Percentiles rank a stretch among this genome's conserved stretches.
phyloP scores from a whole-genome alignment of 257 asterid genomes.

The Fraxinus cuspidata region DNA sequence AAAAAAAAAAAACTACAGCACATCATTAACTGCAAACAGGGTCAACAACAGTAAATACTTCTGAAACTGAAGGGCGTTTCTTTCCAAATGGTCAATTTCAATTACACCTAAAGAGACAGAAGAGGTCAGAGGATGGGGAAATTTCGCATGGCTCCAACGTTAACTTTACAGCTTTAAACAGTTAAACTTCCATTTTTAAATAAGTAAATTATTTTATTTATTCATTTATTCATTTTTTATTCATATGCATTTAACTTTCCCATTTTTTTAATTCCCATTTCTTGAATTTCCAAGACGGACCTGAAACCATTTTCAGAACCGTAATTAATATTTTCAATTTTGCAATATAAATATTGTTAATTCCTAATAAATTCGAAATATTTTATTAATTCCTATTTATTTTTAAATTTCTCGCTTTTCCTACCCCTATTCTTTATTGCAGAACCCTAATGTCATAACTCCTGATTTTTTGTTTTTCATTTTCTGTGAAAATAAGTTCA shows the following conservation, averaged over 20 bases:
- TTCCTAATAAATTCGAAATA: conserved; percentile 40
- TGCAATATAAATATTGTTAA: conserved; percentile 61
- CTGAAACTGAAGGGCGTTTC: conserved; percentile 34
- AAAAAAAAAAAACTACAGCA: background rate
- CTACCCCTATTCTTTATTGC: conserved; percentile 38
- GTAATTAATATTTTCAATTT: conserved; percentile 71
- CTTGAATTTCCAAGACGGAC: conserved; percentile 85
- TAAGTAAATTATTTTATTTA: conserved; percentile 27
- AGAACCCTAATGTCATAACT: conserved; percentile 64
- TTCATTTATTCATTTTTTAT: conserved; percentile 33
- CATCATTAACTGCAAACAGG: conserved; percentile 11
- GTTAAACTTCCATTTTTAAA: conserved; percentile 43
- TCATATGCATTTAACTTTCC: conserved; percentile 49
- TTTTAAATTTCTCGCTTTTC: conserved; percentile 42
- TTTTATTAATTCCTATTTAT: conserved; percentile 39
- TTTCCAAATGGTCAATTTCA: conserved; percentile 45
- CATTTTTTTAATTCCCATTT: conserved; percentile 45
- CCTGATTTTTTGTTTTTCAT: conserved; percentile 14
- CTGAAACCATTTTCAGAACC: conserved; percentile 85
- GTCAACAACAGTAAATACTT: conserved; percentile 47
- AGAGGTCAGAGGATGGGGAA: conserved; percentile 65
- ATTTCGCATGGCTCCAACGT: conserved; percentile 60
- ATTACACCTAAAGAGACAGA: conserved; percentile 74
- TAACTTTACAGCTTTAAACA: conserved; percentile 74
- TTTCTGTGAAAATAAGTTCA: background rate